These are phyloP conservation scores for Penicillium sp. DNA, from an alignment of 2,329 filamentous ascomycete species.

Conservation along the genomic window DNA sequence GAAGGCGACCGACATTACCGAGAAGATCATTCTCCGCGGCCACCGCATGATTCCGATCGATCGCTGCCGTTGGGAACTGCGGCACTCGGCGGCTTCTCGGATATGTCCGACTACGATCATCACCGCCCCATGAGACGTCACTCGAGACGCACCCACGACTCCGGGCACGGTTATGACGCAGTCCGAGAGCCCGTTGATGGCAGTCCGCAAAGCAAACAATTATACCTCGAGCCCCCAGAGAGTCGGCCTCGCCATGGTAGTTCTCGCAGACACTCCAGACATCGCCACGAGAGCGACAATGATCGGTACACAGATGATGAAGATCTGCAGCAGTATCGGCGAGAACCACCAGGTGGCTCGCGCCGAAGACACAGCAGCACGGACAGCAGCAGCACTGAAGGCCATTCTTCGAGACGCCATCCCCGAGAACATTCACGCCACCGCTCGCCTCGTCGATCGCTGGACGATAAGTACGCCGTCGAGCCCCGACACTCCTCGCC, in stretches of 20 bases:
- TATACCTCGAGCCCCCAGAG: slow-evolving; percentile 13
- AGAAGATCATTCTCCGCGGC: slow-evolving; percentile 21
- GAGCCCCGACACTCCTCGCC: slow-evolving; percentile 18
- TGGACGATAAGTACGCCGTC: slow-evolving; percentile 14
- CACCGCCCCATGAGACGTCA: slow-evolving; percentile 17
- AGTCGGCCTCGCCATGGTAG: slow-evolving; percentile 9
- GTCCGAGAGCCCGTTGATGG: slow-evolving; percentile 11
- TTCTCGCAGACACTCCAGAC: slow-evolving; percentile 21
- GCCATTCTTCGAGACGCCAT: slow-evolving; percentile 13
- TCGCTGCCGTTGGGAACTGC: slow-evolving; percentile 31
- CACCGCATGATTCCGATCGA: slow-evolving; percentile 12
- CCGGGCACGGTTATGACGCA: slow-evolving; percentile 15
- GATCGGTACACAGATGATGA: slow-evolving; percentile 32
- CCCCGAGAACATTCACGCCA: slow-evolving; percentile 20
- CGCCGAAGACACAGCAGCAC: slow-evolving; percentile 24
- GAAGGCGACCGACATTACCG: slow-evolving; percentile 16
- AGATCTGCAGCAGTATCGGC: slow-evolving; percentile 28
- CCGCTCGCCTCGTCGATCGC: slow-evolving; percentile 21
- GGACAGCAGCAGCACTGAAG: slow-evolving; percentile 23
- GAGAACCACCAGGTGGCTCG: slow-evolving; percentile 23
- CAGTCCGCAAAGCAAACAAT: slow-evolving; percentile 8
- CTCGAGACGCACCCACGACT: slow-evolving; percentile 23
- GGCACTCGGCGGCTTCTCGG: slow-evolving; percentile 34
- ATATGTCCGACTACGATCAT: slow-evolving; percentile 29
- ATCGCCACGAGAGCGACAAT: slow-evolving; percentile 22